Conservation (phyloP, 305 asterid species). For the Solanum aculeatissimum region DNA sequence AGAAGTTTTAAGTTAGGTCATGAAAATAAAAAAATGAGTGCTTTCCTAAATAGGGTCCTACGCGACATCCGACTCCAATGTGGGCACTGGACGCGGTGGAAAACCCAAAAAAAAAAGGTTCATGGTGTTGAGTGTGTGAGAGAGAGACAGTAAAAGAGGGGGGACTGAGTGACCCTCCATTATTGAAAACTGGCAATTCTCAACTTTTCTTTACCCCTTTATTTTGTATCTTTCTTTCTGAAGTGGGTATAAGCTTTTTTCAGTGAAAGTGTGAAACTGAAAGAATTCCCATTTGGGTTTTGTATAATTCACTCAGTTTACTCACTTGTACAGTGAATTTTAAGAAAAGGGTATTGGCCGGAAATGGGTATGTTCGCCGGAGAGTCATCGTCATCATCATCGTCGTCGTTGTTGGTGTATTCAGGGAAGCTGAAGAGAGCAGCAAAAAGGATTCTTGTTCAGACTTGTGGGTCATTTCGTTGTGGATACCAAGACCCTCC, state of each 20-base stretch:
- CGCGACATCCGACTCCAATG: too few species aligned
- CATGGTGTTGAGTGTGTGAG: too few species aligned
- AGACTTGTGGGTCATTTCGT: constrained; percentile 55
- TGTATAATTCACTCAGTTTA: not conserved
- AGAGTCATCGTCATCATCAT: constrained; percentile 13
- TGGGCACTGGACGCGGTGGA: too few species aligned
- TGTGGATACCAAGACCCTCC: constrained; percentile 18
- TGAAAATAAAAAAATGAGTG: too few species aligned
- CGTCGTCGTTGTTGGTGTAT: constrained; percentile 2
- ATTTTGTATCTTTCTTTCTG: not conserved
- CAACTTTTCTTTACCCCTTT: not conserved
- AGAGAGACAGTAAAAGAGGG: not conserved
- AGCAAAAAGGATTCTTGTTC: constrained; percentile 53
- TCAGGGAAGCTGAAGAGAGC: constrained; percentile 63
- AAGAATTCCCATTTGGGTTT: not conserved
- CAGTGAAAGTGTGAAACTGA: not conserved
- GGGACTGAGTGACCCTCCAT: not conserved
- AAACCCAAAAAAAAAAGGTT: too few species aligned
- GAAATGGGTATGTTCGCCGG: constrained; percentile 9
- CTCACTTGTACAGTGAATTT: not conserved
- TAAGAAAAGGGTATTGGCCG: not conserved
- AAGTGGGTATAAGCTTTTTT: not conserved
- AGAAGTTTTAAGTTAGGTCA: too few species aligned
- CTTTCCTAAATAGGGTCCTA: too few species aligned
- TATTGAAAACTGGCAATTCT: not conserved